Conservation (phyloP, 805 yeast species). For the Hanseniaspora lachancei region DNA sequence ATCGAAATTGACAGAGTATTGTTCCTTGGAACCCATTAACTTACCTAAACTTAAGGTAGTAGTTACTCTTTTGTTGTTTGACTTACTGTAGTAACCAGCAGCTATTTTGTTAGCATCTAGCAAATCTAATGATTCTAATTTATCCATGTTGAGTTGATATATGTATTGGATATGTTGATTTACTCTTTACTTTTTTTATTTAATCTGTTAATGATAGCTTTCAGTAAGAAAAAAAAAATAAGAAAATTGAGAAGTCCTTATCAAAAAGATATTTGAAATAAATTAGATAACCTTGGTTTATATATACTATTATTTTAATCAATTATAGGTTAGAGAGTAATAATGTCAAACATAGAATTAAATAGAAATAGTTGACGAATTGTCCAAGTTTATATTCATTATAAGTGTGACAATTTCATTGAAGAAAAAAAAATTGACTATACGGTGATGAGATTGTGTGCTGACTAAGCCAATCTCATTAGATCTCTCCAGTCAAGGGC, state of each 20-base stretch:
- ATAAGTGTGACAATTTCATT: no score
- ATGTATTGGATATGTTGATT: background rate
- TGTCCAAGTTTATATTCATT: no score
- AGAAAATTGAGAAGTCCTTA: no score
- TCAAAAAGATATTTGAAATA: no score
- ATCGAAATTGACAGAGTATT: conserved; percentile 49
- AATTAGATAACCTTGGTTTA: no score
- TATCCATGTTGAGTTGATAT: conserved; percentile 3
- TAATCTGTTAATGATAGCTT: background rate
- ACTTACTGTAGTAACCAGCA: conserved; percentile 38
- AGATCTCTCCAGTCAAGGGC: background rate
- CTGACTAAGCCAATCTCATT: no score
- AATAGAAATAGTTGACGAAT: no score
- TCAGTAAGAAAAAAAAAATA: background rate
- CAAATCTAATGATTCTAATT: conserved; percentile 37
- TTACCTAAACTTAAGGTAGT: conserved; percentile 71
- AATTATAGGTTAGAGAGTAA: no score
- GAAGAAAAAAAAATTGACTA: background rate
- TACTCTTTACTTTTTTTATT: background rate
- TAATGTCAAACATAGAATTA: no score
- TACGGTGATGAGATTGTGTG: background rate
- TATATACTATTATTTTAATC: no score
- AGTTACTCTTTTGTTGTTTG: conserved; percentile 54
- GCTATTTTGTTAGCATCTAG: conserved; percentile 65
- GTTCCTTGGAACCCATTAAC: conserved; percentile 68